Evolutionary conservation across 352 stramenopile species (phyloP), one percentile per base, ranked within the genome.

Genomic region (Phytophthora ramorum): DNA sequence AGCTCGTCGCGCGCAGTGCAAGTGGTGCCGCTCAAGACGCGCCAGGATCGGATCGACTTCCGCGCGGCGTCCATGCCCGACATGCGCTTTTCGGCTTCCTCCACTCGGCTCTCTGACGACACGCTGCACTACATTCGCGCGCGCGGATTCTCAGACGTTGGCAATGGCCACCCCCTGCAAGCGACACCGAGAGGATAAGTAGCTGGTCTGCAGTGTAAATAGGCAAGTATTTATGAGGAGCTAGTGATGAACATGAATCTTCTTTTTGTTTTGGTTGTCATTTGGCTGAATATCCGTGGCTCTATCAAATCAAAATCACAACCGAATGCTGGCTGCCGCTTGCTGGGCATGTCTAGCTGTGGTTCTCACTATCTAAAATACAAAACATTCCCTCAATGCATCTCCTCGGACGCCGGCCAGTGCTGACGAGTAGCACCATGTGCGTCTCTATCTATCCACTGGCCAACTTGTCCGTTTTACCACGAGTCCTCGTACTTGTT

Each of bases 11-110:
- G 64, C 7, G 55, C 71, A 13, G 59, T 85, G 40, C 41, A 81
- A 20, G 63, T 71, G 16, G 63, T 68, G 13, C 53, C 44, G 4
- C 35, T 71, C 41, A 91, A 91, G 69, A 89, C 83, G 9, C 80
- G 81, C 35, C 79, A 90, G 56, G 83, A 91, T n/a, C 77, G 83
- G 41, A 85, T 90, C 51, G 81, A 89, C 58, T 89, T 86, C 63
- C 80, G 83, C 22, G 76, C 77, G 12, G 64, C 79, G 17, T 91
- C 81, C 19, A 87, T 91, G 81, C 78, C 81, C n/a, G 78, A 91
- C 48, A 76, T 89, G 48, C 81, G 81, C 38, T 66, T 78, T 48
- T 91, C 81, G 20, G 71, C 68, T 10, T 78, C 58, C 38, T 79
- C 75, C 16, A 19, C 79, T 40, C 52, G 52, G 41, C 43, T 69